A percentile compares a stretch with the other conserved stretches of the same genome.
phyloP scores from a whole-genome alignment of 768 basidiomycete genomes.

The Pulveroboletus sp. region DNA sequence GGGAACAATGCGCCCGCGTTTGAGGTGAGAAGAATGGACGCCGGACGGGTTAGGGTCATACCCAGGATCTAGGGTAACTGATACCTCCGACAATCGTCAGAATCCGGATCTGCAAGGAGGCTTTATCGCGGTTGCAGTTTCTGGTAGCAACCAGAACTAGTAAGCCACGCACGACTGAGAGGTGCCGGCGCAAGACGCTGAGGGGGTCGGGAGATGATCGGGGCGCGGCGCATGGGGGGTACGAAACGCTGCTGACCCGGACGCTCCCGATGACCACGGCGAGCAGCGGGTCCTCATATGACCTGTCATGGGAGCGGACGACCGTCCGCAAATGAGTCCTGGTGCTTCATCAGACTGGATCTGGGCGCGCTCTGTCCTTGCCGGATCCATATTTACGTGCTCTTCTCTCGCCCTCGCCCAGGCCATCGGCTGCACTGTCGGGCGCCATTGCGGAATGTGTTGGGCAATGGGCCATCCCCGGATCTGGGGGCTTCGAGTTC shows the following conservation, averaged over 20 bases:
- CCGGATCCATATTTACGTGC: constrained; percentile 8
- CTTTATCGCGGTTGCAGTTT: constrained; percentile 7
- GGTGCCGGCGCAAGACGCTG: not conserved
- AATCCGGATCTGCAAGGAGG: constrained; percentile 26
- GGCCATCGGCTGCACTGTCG: not conserved
- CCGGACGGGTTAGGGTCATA: constrained; percentile 8
- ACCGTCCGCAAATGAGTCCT: constrained; percentile 2
- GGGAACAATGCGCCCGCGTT: not conserved
- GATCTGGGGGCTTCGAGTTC: constrained; percentile 13
- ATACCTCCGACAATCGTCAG: constrained; percentile 25
- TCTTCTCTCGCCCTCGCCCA: not conserved
- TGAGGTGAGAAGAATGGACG: not conserved
- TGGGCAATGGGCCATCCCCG: constrained; percentile 7
- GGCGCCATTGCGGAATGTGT: not conserved
- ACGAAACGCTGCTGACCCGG: constrained; percentile 12
- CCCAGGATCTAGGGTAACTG: constrained; percentile 23
- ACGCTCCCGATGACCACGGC: constrained; percentile 21
- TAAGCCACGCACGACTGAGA: not conserved
- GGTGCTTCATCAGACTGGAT: constrained; percentile 17
- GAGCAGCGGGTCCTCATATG: constrained; percentile 14
- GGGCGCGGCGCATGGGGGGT: not conserved
- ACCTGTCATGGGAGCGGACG: constrained; percentile 13
- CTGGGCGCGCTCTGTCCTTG: constrained; percentile 11
- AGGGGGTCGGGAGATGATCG: not conserved
- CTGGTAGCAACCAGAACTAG: constrained; percentile 19